Base-by-base conservation (phyloP, 306 rosid genomes). In the Mimosa pudica region DNA sequence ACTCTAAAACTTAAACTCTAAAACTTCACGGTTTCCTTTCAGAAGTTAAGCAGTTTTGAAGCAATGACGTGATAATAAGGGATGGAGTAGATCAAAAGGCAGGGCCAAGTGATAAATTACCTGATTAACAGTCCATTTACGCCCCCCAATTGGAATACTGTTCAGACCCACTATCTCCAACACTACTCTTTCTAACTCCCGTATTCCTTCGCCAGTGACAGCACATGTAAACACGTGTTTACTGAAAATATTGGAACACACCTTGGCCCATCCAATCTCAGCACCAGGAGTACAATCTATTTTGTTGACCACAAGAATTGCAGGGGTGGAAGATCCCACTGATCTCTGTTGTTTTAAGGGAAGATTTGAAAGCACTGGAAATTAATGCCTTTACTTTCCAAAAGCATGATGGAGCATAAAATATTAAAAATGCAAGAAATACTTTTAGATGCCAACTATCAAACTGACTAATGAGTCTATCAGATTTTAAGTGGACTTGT, bases 71-170 rank as follows among this genome's bases (percentile, higher is more conserved):
- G 30, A 42, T 63, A 49, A 42, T 63, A 49, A 12, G 64, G 63
- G 68, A 65, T 13, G 30, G 16, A 14, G 30, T 71, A 42, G 51
- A 24, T 24, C 42, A 8, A 49, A 20, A 64, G 33, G 12, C 33
- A 76, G 51, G 41, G 74, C 64, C 13, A 76, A 61, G 12, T 70
- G 9, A 60, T 46, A 20, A 42, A 52, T 62, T 77, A 92, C 98
- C 97, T 92, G 99, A 84, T 92, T 95, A 71, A 93, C 91, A 24
- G 97, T 88, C 99, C 99, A 93, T 82, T 86, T 87, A 62, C 96
- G 92, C 64, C 97, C 97, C 73, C 91, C 97, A 18, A 85, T 75
- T 69, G 87, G 86, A 79, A 87, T 79, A 79, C 80, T 82, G 85
- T 95, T 70, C 71, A 93, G 93, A 65, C 99, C 96, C 77, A 90